phyloP scores from a whole-genome alignment of 129 eudicot species.

The Daucus carota region DH1_v3.0 NC_030381.2:55389501-55390000 shows the following conservation, averaged over 20 bases:
- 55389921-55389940: background rate
- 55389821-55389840: too few species aligned
- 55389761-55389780: conserved; percentile 41
- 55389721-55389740: background rate
- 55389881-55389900: conserved; percentile 11
- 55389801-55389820: conserved; percentile 29
- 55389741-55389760: conserved; percentile 22
- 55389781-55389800: conserved; percentile 33
- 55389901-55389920: conserved; percentile 18
- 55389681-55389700: conserved; percentile 40
- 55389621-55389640: conserved; percentile 4
- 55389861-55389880: conserved; percentile 16
- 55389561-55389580: conserved; percentile 25
- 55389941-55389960: background rate
- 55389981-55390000: background rate
- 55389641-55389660: conserved; percentile 1
- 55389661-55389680: conserved; percentile 33
- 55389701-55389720: conserved; percentile 14
- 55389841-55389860: background rate
- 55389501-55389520: background rate
- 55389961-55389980: background rate
- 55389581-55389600: conserved; percentile 22
- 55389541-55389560: background rate
- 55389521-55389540: background rate
- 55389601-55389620: conserved; percentile 39